Conservation (phyloP, 2,329 filamentous ascomycete genomes). For the Chrysosporium keratinophilum region DNA sequence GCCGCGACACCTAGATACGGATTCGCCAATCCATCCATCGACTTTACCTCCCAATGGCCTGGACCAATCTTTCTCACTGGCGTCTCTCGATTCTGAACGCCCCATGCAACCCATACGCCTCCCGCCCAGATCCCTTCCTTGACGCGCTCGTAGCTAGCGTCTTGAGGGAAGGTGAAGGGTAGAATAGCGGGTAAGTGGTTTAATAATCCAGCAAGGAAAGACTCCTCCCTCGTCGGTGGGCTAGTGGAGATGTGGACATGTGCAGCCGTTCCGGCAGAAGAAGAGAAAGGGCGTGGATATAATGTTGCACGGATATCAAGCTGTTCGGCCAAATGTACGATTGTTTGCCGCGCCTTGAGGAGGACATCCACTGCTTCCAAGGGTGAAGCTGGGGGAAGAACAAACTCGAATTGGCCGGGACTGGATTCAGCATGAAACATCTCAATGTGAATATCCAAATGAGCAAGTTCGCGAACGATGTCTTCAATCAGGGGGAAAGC, state of each 20-base stretch:
- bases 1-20: constrained; percentile 22
- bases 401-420: constrained; percentile 66
- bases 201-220: constrained; percentile 64
- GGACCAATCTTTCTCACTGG: constrained; percentile 19
- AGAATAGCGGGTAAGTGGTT: constrained; percentile 54
- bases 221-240: constrained; percentile 40
- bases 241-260: constrained; percentile 62
- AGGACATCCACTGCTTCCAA: constrained; percentile 61
- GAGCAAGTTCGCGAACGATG: constrained; percentile 51
- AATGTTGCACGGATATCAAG: constrained; percentile 59
- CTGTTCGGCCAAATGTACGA: constrained; percentile 53
- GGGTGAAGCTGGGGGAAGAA: constrained; percentile 54
- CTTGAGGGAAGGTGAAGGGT: constrained; percentile 58
- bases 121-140: constrained; percentile 63
- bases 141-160: constrained; percentile 58
- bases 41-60: constrained; percentile 22
- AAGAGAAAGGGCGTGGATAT: constrained; percentile 57
- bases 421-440: constrained; percentile 66
- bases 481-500: constrained; percentile 53
- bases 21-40: constrained; percentile 23
- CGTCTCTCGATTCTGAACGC: constrained; percentile 46
- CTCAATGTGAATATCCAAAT: constrained; percentile 55
- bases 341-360: constrained; percentile 59
- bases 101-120: constrained; percentile 71
- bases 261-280: constrained; percentile 52